These are phyloP conservation scores for Phytopythium delawarense DNA, from an alignment of 352 stramenopile species.

Conservation along the genomic window DNA sequence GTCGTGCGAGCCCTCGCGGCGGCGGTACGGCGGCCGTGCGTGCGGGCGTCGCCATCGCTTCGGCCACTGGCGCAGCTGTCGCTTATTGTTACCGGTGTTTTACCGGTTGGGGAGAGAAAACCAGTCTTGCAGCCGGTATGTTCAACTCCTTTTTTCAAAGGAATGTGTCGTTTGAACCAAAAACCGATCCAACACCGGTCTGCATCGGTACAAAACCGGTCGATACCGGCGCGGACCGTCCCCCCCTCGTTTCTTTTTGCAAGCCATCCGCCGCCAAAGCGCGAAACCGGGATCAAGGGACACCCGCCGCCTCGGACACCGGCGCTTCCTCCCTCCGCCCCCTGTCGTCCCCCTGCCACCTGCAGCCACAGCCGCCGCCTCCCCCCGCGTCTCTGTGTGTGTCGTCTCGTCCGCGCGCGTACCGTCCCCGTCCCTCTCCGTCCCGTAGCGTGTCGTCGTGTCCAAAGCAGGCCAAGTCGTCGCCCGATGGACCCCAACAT, in stretches of 20 bases:
- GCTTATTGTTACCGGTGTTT: too few species aligned
- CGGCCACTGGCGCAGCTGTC: too few species aligned
- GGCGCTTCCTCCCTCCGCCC: background rate
- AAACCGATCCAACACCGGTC: background rate
- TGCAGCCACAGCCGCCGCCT: background rate
- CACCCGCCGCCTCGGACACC: background rate
- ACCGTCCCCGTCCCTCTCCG: background rate
- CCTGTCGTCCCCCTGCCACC: background rate
- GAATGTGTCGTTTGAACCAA: background rate
- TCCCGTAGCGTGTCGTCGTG: background rate
- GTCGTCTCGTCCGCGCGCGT: background rate
- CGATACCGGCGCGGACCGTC: background rate
- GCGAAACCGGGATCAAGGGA: conserved; percentile 1
- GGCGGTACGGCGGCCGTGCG: too few species aligned
- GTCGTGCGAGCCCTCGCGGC: too few species aligned
- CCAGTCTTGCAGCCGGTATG: too few species aligned
- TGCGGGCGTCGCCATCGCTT: too few species aligned
- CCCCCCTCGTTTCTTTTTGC: background rate
- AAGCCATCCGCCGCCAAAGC: background rate
- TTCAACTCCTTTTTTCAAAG: background rate
- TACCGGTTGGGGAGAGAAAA: too few species aligned
- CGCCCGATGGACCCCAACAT: conserved; percentile 1
- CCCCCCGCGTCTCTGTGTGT: background rate
- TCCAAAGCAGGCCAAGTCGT: background rate
- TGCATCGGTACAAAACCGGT: background rate